Conservation (phyloP, 2,329 filamentous ascomycete genomes). For the Lecanoromycetidae sp. region DNA sequence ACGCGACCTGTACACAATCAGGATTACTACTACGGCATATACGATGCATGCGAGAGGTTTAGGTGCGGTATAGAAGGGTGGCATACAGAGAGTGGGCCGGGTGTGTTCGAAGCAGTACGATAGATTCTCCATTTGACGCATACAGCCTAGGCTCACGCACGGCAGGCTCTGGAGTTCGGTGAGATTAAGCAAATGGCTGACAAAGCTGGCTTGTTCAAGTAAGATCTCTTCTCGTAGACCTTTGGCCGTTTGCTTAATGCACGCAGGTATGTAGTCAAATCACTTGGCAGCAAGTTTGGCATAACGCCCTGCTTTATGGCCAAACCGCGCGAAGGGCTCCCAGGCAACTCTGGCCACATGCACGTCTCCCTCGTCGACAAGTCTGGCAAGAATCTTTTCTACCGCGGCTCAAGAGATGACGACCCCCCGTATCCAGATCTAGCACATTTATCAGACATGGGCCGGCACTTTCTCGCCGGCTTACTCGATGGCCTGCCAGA, state of each 20-base stretch:
- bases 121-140: not conserved
- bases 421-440: constrained; percentile 64
- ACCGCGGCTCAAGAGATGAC: constrained; percentile 58
- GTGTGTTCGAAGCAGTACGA: constrained; percentile 79
- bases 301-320: constrained; percentile 99
- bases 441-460: constrained; percentile 69
- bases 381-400: constrained; percentile 73
- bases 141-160: constrained; percentile 15
- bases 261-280: constrained; percentile 67
- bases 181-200: constrained; percentile 86
- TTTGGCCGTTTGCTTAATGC: constrained; percentile 8
- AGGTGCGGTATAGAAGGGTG: constrained; percentile 77
- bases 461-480: constrained; percentile 85
- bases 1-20: constrained; percentile 80
- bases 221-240: constrained; percentile 19
- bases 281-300: constrained; percentile 70
- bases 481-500: constrained; percentile 80
- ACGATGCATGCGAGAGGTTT: constrained; percentile 66
- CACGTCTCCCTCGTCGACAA: constrained; percentile 79
- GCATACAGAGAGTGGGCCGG: constrained; percentile 89
- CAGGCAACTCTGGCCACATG: constrained; percentile 92
- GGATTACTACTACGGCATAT: constrained; percentile 83
- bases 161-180: constrained; percentile 67
- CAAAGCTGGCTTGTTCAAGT: constrained; percentile 84
- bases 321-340: constrained; percentile 79